Evolutionary conservation across 345 rosid genomes (phyloP), one percentile per base, ranked within the genome.

Genomic region (Laguncularia racemosa): DNA sequence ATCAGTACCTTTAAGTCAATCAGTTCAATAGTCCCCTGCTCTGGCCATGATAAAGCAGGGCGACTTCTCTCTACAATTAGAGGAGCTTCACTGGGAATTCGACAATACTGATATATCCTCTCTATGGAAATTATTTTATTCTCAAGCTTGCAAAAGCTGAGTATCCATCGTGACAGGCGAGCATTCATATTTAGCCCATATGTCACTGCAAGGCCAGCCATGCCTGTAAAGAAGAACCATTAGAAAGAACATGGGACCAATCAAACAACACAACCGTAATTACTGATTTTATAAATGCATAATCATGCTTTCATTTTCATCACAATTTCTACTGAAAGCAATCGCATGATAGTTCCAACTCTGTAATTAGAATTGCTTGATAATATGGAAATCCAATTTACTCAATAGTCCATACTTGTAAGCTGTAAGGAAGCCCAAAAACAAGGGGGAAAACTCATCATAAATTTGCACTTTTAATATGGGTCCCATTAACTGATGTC

Each of bases 181-280:
- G 96, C 97, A 53, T 95, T 95, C 69, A 95, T 78, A 74, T 95
- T 95, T 60, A 95, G 97, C 55, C 99, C 99, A 58, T 95, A 95
- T 16, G 99, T 95, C 62, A 95, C 97, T 48, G 99, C 99, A 61
- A 95, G 97, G 66, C 99, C 99, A 16, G 99, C 99, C 99, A 95
- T 95, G 71, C 97, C 99, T 93, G 68, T 62, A 67, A 58, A 64
- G 43, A 71, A 67, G 58, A 66, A 60, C 55, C 61, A 71, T 67
- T 44, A 67, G 66, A 48, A 67, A 65, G 56, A 59, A 70, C 45
- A 20, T 23, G 50, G 18, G 52, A 53, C 75, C 40, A 66, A 64
- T 44, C 46, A 58, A 52, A 56, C 14, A 55, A 55, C 46, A 50
- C n/a, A 4, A 50, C 40, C 26, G 8, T 13, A 23, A 45, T 33